Evolutionary conservation across 202 grass and related monocot species (phyloP).

Genomic region (Brachypodium distachyon): DNA sequence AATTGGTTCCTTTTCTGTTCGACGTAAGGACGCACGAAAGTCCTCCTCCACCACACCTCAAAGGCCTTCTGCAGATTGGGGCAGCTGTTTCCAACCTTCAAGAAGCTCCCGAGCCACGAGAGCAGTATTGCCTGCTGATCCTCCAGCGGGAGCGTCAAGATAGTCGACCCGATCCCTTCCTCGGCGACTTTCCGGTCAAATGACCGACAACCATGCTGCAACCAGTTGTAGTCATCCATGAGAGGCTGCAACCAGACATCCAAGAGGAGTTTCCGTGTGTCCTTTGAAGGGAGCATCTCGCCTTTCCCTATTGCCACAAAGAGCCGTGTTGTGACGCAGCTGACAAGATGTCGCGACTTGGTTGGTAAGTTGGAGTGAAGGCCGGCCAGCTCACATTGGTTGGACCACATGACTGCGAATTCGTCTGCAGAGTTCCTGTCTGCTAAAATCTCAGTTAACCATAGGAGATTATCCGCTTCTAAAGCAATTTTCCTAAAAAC

Average conservation of each 20-base stretch:
- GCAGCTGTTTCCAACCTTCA: constrained; percentile 72
- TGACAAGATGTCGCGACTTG: constrained; percentile 73
- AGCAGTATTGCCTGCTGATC: constrained; percentile 78
- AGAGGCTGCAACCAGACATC: constrained; percentile 84
- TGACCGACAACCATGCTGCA: constrained; percentile 69
- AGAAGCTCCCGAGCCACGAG: constrained; percentile 70
- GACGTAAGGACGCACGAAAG: constrained; percentile 61
- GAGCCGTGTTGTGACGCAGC: constrained; percentile 60
- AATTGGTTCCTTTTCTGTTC: constrained; percentile 25
- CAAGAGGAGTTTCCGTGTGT: constrained; percentile 45
- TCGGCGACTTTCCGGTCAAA: constrained; percentile 78
- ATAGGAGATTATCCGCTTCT: constrained; percentile 79
- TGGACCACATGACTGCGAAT: constrained; percentile 54
- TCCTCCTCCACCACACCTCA: constrained; percentile 95
- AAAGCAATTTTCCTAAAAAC: constrained; percentile 56
- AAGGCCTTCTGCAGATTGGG: constrained; percentile 92
- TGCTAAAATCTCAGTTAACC: constrained; percentile 77
- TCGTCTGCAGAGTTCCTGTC: constrained; percentile 60
- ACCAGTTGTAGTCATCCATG: constrained; percentile 90
- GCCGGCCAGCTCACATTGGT: constrained; percentile 46
- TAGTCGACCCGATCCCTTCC: constrained; percentile 80
- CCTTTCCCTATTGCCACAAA: constrained; percentile 84
- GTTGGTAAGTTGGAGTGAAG: constrained; percentile 66
- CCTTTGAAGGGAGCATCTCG: constrained; percentile 79
- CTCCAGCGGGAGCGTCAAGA: constrained; percentile 74